phyloP scores from a whole-genome alignment of 257 asterid genomes.

The Solanum microdontum region DNA sequence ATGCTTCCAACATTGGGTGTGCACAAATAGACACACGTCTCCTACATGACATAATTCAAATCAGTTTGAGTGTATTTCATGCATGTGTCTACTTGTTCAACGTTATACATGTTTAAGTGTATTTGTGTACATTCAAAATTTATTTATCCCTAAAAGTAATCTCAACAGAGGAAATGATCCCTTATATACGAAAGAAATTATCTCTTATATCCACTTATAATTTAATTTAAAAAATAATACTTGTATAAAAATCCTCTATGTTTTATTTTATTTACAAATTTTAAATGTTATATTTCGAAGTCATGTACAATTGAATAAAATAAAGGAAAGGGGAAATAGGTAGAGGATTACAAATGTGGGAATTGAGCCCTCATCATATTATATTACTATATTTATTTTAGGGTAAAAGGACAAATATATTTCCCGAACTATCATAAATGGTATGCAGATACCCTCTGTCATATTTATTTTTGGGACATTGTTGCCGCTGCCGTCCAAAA shows the following conservation, averaged over 20 bases:
- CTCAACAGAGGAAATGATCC: background rate
- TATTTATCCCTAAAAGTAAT: background rate
- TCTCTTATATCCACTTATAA: background rate
- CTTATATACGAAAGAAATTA: background rate
- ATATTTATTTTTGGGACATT: too few species aligned
- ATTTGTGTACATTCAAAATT: background rate
- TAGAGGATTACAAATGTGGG: too few species aligned
- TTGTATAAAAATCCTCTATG: background rate
- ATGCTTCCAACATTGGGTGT: fast-evolving
- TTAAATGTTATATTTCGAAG: background rate
- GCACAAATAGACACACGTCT: background rate
- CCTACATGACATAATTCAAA: background rate
- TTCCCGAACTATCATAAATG: too few species aligned
- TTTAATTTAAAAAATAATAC: too few species aligned
- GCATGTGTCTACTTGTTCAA: background rate
- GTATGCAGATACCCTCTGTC: too few species aligned
- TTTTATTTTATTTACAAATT: too few species aligned
- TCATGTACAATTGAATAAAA: background rate
- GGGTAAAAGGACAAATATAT: too few species aligned
- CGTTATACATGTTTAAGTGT: background rate
- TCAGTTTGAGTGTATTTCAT: background rate
- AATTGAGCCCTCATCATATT: background rate
- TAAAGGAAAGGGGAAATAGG: background rate
- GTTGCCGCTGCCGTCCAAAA: too few species aligned
- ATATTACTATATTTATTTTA: too few species aligned